Evolutionary conservation across 352 stramenopile genomes (phyloP).

Genomic region (Phytophthora citricola): DNA sequence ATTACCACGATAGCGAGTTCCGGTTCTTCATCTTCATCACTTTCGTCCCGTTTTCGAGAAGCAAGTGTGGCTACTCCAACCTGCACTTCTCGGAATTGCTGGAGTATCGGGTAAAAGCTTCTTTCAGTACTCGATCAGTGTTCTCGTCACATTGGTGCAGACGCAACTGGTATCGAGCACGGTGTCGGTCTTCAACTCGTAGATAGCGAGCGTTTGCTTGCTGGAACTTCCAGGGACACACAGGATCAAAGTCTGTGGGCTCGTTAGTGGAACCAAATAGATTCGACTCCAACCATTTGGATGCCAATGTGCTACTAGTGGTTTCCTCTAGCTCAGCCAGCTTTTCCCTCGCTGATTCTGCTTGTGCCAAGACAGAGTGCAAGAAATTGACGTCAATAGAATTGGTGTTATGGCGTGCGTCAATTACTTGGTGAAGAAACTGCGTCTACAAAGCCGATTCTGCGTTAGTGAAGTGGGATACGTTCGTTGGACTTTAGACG

Average conservation of each 20-base stretch:
- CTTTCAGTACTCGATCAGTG: constrained; percentile 1
- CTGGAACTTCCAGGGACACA: constrained; percentile 9
- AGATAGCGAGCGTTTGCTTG: constrained; percentile 3
- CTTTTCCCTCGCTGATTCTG: neutral
- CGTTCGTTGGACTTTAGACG: neutral
- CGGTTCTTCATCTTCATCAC: neutral
- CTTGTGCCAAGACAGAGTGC: neutral
- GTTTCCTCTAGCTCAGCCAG: neutral
- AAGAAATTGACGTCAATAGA: constrained; percentile 5
- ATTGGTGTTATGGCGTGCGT: neutral
- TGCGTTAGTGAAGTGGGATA: neutral
- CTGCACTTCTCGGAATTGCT: constrained; percentile 9
- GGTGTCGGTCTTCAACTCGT: constrained; percentile 4
- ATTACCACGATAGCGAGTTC: constrained; percentile 17
- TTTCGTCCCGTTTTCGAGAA: neutral
- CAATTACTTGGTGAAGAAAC: constrained; percentile 12
- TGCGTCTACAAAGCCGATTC: constrained; percentile 8
- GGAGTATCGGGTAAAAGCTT: neutral
- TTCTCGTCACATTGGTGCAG: constrained; percentile 1
- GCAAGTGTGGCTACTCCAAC: neutral
- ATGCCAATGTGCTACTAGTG: neutral
- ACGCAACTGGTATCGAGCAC: neutral
- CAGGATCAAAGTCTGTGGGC: neutral
- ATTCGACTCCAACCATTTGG: constrained; percentile 6
- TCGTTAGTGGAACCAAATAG: neutral